phyloP scores from a whole-genome alignment of 2,329 filamentous ascomycete genomes.

The Passalora sequoiae region DNA sequence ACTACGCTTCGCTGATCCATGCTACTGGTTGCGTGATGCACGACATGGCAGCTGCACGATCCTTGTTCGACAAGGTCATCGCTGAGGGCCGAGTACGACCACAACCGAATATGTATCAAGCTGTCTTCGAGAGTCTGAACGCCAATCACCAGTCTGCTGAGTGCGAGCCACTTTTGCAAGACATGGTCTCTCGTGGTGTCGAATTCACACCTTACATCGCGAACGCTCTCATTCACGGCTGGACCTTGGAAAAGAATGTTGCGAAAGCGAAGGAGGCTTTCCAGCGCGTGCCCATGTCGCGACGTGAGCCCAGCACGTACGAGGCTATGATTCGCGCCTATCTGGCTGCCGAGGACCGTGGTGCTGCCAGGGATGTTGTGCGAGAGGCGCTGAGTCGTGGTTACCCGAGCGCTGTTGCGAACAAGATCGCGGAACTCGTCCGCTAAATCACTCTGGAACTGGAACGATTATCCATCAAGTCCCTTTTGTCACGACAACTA shows the following conservation, averaged over 20 bases:
- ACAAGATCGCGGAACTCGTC: constrained; percentile 89
- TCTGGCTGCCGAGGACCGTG: constrained; percentile 74
- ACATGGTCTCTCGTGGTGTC: constrained; percentile 70
- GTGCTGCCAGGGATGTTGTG: constrained; percentile 70
- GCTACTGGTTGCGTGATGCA: constrained; percentile 91
- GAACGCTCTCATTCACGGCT: constrained; percentile 95
- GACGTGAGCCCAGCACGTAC: constrained; percentile 94
- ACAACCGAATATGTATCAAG: constrained; percentile 88
- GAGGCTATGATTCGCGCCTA: constrained; percentile 97
- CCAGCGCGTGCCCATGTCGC: constrained; percentile 66
- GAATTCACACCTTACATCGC: constrained; percentile 96
- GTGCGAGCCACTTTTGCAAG: constrained; percentile 61
- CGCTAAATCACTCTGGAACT: constrained; percentile 16
- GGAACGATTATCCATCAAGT: constrained; percentile 5
- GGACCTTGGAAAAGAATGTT: constrained; percentile 80
- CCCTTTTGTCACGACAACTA: constrained; percentile 5
- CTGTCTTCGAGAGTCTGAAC: constrained; percentile 94
- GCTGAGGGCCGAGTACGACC: constrained; percentile 61
- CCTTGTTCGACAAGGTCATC: constrained; percentile 76
- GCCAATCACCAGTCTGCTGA: constrained; percentile 81
- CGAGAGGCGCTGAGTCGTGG: constrained; percentile 85
- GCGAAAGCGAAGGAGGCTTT: constrained; percentile 74
- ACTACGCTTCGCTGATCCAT: constrained; percentile 93
- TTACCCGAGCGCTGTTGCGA: constrained; percentile 85
- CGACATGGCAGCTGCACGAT: constrained; percentile 77